phyloP scores from a whole-genome alignment of 2,329 filamentous ascomycete species.

The Arthrobotrys conoides region DNA sequence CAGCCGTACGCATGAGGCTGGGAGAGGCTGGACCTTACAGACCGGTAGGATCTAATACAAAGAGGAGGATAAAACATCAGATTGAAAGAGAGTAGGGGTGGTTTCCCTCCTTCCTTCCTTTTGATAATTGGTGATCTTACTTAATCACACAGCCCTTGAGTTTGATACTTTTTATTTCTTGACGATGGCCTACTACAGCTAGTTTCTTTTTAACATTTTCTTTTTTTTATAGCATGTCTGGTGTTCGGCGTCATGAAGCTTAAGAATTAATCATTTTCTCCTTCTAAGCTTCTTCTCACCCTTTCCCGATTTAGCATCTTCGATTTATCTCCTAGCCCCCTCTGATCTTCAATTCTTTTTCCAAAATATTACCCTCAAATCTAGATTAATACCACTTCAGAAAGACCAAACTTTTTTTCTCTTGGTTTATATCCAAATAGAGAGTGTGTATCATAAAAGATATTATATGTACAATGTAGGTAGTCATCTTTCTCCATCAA shows the following conservation, averaged over 20 bases:
- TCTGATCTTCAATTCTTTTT: not conserved
- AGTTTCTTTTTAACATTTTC: not conserved
- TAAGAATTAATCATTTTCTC: not conserved
- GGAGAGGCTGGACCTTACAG: conserved; percentile 1
- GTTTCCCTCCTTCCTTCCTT: too few species aligned
- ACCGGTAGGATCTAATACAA: not conserved
- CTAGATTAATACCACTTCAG: not conserved
- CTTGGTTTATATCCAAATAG: not conserved
- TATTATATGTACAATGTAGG: conserved; percentile 46
- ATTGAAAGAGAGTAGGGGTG: not conserved
- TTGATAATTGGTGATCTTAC: not conserved
- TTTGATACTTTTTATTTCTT: not conserved
- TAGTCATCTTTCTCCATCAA: not conserved
- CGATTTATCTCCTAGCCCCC: too few species aligned
- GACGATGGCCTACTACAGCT: too few species aligned
- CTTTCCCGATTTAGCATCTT: too few species aligned
- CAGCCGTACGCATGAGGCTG: not conserved
- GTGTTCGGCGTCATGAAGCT: conserved; percentile 28
- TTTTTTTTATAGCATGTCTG: conserved; percentile 33
- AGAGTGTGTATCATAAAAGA: conserved; percentile 19
- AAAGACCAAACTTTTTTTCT: not conserved
- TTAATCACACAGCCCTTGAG: not conserved
- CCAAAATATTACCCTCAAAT: not conserved
- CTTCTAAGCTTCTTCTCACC: not conserved
- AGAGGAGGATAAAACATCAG: conserved; percentile 7